These are phyloP conservation scores for Botryobasidium botryosum DNA, from an alignment of 768 basidiomycete genomes.

Conservation along the genomic window DNA sequence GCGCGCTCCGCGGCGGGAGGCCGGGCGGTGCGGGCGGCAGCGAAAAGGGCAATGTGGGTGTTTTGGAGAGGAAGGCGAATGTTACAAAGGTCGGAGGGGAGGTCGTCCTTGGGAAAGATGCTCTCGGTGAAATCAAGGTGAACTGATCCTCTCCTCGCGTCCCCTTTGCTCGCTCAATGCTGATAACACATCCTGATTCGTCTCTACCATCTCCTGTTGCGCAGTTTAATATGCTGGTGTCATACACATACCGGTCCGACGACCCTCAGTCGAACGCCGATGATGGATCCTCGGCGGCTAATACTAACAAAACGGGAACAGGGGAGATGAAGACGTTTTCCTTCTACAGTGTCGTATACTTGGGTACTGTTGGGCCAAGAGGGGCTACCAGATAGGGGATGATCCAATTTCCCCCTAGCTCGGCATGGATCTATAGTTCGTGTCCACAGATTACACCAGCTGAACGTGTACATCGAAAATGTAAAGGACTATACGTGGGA, in stretches of 20 bases:
- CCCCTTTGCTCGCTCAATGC: neutral
- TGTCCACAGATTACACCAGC: no score
- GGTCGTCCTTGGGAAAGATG: constrained; percentile 68
- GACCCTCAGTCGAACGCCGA: constrained; percentile 35
- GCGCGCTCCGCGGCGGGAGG: no score
- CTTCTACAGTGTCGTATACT: constrained; percentile 71
- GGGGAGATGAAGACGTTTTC: constrained; percentile 70
- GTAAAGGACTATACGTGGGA: no score
- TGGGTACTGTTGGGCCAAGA: constrained; percentile 53
- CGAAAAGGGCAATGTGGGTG: constrained; percentile 33
- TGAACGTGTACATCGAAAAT: no score
- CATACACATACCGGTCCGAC: constrained; percentile 87
- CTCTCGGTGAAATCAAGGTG: constrained; percentile 63
- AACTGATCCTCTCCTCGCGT: neutral
- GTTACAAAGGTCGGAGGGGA: constrained; percentile 79
- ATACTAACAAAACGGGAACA: neutral
- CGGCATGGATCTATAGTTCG: no score
- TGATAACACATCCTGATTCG: neutral
- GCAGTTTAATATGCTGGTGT: constrained; percentile 87
- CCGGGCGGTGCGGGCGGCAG: constrained; percentile 22
- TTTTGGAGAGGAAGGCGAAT: constrained; percentile 82
- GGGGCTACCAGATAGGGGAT: no score
- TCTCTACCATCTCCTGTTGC: neutral
- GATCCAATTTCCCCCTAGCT: no score
- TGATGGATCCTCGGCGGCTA: neutral